Evolutionary conservation across 2,329 filamentous ascomycete species (phyloP).

Genomic region (Colletotrichum cordylinicola): DNA sequence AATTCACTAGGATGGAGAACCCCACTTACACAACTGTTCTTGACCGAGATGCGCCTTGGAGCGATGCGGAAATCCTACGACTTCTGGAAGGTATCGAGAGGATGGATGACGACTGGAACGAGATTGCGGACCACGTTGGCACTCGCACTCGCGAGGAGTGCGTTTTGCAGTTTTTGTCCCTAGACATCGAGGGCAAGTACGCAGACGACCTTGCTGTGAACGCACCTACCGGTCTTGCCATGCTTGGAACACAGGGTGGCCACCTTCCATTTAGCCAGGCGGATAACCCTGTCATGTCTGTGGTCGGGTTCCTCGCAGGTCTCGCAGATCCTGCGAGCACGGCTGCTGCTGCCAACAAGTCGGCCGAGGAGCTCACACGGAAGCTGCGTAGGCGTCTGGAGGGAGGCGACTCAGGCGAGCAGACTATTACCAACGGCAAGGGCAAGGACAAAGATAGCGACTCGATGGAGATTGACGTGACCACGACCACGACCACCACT

Average conservation of each 20-base stretch:
- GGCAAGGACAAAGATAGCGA: constrained; percentile 62
- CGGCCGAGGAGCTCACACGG: constrained; percentile 84
- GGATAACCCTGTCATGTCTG: constrained; percentile 96
- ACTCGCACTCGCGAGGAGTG: constrained; percentile 94
- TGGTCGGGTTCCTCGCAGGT: constrained; percentile 91
- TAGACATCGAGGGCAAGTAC: constrained; percentile 98
- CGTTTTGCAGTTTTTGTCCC: constrained; percentile 92
- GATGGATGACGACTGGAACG: constrained; percentile 95
- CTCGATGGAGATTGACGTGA: constrained; percentile 69
- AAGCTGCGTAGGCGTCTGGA: constrained; percentile 82
- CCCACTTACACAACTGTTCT: constrained; percentile 79
- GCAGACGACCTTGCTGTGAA: constrained; percentile 70
- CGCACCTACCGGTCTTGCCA: constrained; percentile 62
- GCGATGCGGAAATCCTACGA: constrained; percentile 86
- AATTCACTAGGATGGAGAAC: constrained; percentile 91
- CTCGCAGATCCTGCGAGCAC: constrained; percentile 90
- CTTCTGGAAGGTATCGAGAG: constrained; percentile 90
- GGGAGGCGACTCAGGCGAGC: constrained; percentile 40
- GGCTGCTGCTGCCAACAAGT: constrained; percentile 87
- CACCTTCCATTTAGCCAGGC: constrained; percentile 84
- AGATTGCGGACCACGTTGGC: constrained; percentile 90
- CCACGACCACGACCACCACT: constrained; percentile 52
- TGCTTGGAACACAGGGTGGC: constrained; percentile 77
- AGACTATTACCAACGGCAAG: constrained; percentile 56
- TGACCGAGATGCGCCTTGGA: constrained; percentile 89